phyloP scores from a whole-genome alignment of 306 rosid species.

The Acmispon strigosus region DNA sequence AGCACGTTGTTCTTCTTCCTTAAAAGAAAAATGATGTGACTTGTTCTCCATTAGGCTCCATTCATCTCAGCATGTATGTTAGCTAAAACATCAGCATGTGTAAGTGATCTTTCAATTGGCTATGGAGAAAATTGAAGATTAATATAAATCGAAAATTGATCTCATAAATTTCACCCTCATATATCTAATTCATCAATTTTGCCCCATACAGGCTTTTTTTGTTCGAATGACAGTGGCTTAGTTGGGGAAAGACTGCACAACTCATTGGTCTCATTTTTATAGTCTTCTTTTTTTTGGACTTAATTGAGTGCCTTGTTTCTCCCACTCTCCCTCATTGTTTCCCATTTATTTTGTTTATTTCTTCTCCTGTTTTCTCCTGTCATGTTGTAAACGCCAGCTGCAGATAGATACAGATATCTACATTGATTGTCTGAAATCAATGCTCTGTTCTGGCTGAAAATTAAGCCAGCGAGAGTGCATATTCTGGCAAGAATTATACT shows the following conservation, averaged over 20 bases:
- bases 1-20: not conserved
- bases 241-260: not conserved
- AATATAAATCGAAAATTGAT: not conserved
- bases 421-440: too few species aligned
- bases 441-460: too few species aligned
- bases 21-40: not conserved
- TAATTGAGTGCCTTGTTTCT: not conserved
- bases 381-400: not conserved
- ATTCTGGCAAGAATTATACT: too few species aligned
- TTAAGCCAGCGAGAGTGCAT: too few species aligned
- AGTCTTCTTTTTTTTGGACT: not conserved
- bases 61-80: not conserved
- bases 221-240: constrained; percentile 19
- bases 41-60: not conserved
- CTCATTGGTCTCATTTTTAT: not conserved
- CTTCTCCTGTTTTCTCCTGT: not conserved
- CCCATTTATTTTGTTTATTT: not conserved
- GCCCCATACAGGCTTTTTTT: not conserved
- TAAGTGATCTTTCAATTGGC: not conserved
- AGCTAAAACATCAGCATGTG: not conserved
- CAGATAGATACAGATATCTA: too few species aligned
- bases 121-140: not conserved
- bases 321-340: not conserved
- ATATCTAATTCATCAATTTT: not conserved
- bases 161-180: not conserved